phyloP scores from a whole-genome alignment of 2,329 filamentous ascomycete species.

The Beauveria bassiana region DNA sequence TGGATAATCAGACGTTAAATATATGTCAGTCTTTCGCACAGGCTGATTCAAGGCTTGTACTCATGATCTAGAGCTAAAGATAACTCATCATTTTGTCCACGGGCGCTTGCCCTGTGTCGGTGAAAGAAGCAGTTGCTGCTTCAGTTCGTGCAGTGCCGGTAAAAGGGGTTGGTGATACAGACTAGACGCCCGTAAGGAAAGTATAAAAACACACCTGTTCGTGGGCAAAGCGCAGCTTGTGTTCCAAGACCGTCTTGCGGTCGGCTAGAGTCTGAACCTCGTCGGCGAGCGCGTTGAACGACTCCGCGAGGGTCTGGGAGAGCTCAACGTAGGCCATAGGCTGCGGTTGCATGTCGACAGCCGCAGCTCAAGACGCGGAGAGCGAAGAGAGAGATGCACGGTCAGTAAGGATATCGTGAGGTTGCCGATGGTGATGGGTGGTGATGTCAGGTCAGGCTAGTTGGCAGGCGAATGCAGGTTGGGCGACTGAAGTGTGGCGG shows the following conservation, averaged over 20 bases:
- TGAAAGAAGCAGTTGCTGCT: slow-evolving; percentile 10
- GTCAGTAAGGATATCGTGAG: not conserved
- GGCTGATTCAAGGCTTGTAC: slow-evolving; percentile 42
- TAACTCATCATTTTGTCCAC: slow-evolving; percentile 32
- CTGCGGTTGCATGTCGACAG: slow-evolving; percentile 8
- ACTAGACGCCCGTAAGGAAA: not conserved
- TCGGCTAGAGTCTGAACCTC: slow-evolving; percentile 57
- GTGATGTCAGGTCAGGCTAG: slow-evolving; percentile 4
- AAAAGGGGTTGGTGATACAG: not conserved
- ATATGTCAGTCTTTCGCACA: slow-evolving; percentile 51
- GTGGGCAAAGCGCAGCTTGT: slow-evolving; percentile 59
- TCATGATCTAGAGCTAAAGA: slow-evolving; percentile 84
- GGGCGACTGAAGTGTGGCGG: not conserved
- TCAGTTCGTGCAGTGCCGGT: not conserved
- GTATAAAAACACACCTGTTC: slow-evolving; percentile 48
- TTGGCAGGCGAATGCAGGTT: not conserved
- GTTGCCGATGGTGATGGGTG: not conserved
- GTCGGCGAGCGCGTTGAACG: slow-evolving; percentile 57
- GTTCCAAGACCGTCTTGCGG: slow-evolving; percentile 56
- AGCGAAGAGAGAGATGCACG: not conserved
- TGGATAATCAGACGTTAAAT: slow-evolving; percentile 28
- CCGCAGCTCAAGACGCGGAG: not conserved
- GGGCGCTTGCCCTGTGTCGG: slow-evolving; percentile 6
- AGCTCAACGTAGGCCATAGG: slow-evolving; percentile 33
- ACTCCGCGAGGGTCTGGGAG: slow-evolving; percentile 53